A percentile compares a stretch with the other conserved stretches of the same genome.
Conservation (phyloP, 2,329 filamentous ascomycete species). For the Ophiostoma sp. region DNA sequence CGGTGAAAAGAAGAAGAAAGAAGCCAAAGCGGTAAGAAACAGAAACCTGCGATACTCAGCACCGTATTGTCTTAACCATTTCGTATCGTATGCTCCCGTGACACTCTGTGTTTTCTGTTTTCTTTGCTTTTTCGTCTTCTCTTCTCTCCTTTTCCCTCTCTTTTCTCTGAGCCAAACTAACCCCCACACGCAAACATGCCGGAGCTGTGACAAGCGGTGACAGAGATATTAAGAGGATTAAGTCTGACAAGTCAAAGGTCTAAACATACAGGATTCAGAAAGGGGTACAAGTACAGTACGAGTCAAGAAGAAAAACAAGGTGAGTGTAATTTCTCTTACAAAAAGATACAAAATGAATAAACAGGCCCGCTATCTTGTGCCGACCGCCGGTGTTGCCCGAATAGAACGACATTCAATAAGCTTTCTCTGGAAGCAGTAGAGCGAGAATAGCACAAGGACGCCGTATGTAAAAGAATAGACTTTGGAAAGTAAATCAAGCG, state of each 20-base stretch:
- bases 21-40: background rate
- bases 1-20: background rate
- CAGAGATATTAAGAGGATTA: background rate
- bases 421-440: background rate
- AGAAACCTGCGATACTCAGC: background rate
- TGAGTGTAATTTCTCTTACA: background rate
- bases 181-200: slow-evolving; percentile 3
- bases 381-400: slow-evolving; percentile 7
- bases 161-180: background rate
- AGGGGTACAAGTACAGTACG: background rate
- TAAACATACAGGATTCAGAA: background rate
- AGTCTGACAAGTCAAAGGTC: background rate
- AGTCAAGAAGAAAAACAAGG: background rate
- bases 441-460: too few species aligned
- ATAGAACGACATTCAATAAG: background rate
- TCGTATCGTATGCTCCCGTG: background rate
- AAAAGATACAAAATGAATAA: too few species aligned
- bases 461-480: too few species aligned
- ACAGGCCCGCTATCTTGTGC: background rate
- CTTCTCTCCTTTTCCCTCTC: background rate
- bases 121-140: background rate
- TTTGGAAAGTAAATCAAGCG: too few species aligned
- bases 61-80: background rate
- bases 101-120: background rate
- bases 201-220: slow-evolving; percentile 2